These are phyloP conservation scores for Synchytrium microbalum DNA, from an alignment of 371 early-diverging fungal species.

Conservation along the genomic window DNA sequence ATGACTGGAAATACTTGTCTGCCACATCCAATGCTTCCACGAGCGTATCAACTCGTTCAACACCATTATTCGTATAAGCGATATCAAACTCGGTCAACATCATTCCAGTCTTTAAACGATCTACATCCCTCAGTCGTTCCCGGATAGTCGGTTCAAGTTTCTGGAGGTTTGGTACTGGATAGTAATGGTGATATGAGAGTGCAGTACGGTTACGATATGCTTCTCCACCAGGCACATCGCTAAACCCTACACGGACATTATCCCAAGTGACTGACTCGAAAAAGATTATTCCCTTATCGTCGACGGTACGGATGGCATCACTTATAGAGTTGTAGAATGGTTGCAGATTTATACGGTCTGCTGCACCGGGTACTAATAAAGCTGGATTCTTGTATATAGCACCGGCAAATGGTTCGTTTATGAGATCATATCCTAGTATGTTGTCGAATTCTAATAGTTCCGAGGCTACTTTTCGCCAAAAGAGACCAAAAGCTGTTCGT, in stretches of 20 bases:
- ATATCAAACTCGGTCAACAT: slow-evolving; percentile 25
- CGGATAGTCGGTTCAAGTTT: slow-evolving; percentile 3
- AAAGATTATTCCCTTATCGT: slow-evolving; percentile 37
- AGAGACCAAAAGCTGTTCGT: slow-evolving; percentile 41
- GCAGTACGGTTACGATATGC: slow-evolving; percentile 15
- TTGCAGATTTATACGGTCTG: slow-evolving; percentile 31
- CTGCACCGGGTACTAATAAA: slow-evolving; percentile 12
- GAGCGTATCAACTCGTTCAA: not conserved
- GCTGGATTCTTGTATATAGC: slow-evolving; percentile 15
- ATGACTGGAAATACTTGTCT: slow-evolving; percentile 16
- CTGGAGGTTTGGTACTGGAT: slow-evolving; percentile 12
- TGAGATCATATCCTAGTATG: slow-evolving; percentile 49
- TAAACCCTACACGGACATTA: slow-evolving; percentile 38
- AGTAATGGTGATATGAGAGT: slow-evolving; percentile 21
- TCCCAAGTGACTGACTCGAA: slow-evolving; percentile 47
- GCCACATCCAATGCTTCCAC: slow-evolving; percentile 11
- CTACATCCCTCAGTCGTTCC: slow-evolving; percentile 10
- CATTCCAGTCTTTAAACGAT: slow-evolving; percentile 11
- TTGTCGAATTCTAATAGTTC: slow-evolving; percentile 34
- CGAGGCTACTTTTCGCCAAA: slow-evolving; percentile 40
- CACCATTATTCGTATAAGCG: slow-evolving; percentile 5
- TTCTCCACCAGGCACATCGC: slow-evolving; percentile 34
- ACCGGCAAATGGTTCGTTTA: slow-evolving; percentile 28
- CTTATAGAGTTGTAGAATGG: slow-evolving; percentile 42
- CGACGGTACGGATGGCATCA: slow-evolving; percentile 37